These are phyloP conservation scores for Pseudocercospora pini-densiflorae DNA, from an alignment of 2,329 filamentous ascomycete species.

Conservation along the genomic window DNA sequence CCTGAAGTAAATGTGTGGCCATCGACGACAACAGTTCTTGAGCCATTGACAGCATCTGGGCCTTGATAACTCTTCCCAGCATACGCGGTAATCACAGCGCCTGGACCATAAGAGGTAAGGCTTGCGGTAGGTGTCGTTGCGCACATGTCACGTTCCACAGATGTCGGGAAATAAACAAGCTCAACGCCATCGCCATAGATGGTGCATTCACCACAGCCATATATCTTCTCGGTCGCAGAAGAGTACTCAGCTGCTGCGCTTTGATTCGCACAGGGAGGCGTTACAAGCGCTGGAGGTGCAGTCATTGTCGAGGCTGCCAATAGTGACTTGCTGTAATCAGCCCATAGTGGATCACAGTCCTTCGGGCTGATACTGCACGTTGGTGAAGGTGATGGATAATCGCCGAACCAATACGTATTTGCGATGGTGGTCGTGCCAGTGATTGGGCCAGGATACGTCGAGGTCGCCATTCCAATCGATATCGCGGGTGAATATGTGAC, in stretches of 20 bases:
- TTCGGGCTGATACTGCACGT: constrained; percentile 32
- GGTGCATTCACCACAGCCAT: constrained; percentile 38
- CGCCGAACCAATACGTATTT: constrained; percentile 13
- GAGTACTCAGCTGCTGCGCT: constrained; percentile 22
- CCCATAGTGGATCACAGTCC: constrained; percentile 37
- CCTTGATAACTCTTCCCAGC: constrained; percentile 29
- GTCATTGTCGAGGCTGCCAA: constrained; percentile 19
- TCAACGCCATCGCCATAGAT: constrained; percentile 38
- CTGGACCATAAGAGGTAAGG: constrained; percentile 32
- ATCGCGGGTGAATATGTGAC: constrained; percentile 34
- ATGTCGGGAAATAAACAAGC: constrained; percentile 38
- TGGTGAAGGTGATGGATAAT: constrained; percentile 29
- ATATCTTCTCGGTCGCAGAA: constrained; percentile 22
- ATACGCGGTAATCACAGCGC: constrained; percentile 33
- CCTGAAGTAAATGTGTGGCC: constrained; percentile 36
- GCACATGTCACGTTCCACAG: constrained; percentile 34
- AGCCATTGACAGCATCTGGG: constrained; percentile 9
- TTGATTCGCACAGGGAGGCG: constrained; percentile 32
- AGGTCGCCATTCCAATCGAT: constrained; percentile 24
- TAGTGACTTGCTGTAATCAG: constrained; percentile 32
- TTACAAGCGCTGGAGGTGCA: constrained; percentile 29
- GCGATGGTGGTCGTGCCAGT: constrained; percentile 18
- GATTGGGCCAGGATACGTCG: constrained; percentile 19
- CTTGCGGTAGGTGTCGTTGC: constrained; percentile 33
- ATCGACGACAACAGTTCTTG: constrained; percentile 15